Evolutionary conservation across 371 early-diverging fungal species (phyloP).

Genomic region (Saksenaea oblongispora): DNA sequence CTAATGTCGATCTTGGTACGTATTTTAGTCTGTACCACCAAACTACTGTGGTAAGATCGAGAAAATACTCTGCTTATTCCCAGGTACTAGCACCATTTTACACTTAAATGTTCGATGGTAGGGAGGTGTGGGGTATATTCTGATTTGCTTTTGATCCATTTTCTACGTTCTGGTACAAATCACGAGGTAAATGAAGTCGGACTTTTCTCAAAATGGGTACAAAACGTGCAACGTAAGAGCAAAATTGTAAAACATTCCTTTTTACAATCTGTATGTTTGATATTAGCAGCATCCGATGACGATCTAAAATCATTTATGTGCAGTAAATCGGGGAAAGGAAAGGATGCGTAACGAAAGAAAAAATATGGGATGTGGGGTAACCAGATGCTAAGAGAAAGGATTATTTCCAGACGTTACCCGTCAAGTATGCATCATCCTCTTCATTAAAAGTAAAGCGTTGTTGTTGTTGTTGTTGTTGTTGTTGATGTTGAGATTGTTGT

Average conservation of each 20-base stretch:
- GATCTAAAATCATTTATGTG: not conserved
- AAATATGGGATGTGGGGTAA: not conserved
- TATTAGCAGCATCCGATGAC: not conserved
- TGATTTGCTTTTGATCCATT: not conserved
- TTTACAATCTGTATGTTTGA: not conserved
- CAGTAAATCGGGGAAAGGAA: not conserved
- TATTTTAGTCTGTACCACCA: not conserved
- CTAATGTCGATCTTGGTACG: not conserved
- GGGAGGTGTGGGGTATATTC: not conserved
- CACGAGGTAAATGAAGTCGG: not conserved
- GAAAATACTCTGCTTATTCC: not conserved
- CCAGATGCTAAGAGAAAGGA: not conserved
- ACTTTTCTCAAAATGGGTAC: not conserved
- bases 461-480: slow-evolving; percentile 2
- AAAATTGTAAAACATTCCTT: not conserved
- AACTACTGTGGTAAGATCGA: too few relatives aligned
- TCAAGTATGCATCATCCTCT: slow-evolving; percentile 18
- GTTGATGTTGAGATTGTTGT: too few relatives aligned
- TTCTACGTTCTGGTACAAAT: not conserved
- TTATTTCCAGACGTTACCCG: slow-evolving; percentile 25
- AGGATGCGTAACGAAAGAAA: not conserved
- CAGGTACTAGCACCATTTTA: not conserved
- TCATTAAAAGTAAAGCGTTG: slow-evolving; percentile 8
- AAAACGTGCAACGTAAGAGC: not conserved
- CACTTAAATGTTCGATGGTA: not conserved